Base-by-base conservation (phyloP, 257 asterid species). In the Prunella vulgaris region DNA sequence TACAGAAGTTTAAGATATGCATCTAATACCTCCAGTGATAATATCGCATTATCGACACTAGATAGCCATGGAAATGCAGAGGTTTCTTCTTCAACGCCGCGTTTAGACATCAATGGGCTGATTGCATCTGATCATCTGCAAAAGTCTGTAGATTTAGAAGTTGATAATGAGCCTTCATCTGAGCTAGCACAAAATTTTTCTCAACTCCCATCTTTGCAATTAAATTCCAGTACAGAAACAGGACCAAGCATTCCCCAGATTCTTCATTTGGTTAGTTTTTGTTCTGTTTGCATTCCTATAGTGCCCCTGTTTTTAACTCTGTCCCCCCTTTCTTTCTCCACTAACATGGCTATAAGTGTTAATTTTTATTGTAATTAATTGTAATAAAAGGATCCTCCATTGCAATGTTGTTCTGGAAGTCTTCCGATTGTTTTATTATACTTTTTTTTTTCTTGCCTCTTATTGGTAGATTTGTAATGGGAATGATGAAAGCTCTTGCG, bases 171-270 rank as follows among this genome's bases (percentile, higher is more conserved):
- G 77, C 77, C 68, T 68, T 79, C 87, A 69, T 70, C 86, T 59
- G 90, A 87, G 52, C 66, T 74, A 60, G 66, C 82, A 58, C 78
- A 76, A 17, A 74, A 69, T 81, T 81, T 84, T 83, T 84, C 93
- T 12, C 72, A 80, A 33, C 83, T 84, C 46, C 75, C 97, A 71
- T 71, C 80, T 70, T 71, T 79, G 83, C 80, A 78, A 65, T 66
- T 81, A 66, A 87, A 82, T 80, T 71, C 85, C 69, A 76, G 84
- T 76, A 58, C 82, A 24, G 93, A 85, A 74, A 61, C 77, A 33
- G 99, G 88, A 58, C 97, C 93, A 13, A 94, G 97, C 77, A 91
- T 94, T 82, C 97, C 98, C 56, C 97, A 91, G 84, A 80, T 94
- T 79, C 97, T 94, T 79, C 98, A 94, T 85, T 54, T 84, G 84